Evolutionary conservation across 2,329 filamentous ascomycete genomes (phyloP), one percentile per base, ranked within the genome.

Genomic region (Hawksworthiomyces lignivorus): DNA sequence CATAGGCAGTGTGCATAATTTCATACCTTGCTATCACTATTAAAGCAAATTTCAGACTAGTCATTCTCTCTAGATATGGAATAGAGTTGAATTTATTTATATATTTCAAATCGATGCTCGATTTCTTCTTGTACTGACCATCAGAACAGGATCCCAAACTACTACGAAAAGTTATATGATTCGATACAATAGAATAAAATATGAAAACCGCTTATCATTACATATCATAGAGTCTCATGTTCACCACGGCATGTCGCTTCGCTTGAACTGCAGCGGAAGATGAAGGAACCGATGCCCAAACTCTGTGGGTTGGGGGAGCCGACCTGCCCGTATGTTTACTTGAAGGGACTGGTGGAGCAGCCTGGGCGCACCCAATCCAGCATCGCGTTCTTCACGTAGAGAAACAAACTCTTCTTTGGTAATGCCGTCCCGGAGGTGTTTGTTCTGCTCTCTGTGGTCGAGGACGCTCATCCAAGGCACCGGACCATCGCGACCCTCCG

Each of bases 301-400:
- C 20, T 18, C 11, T 2, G 27, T 43, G 3, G 36, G 44, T 28
- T 30, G 34, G 5, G 71, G 72, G 14, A 74, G 48, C 5, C 54
- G 45, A 2, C 72, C 72, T 1, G 57, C 73, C 2, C 73, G 58
- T 20, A 76, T 69, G 44, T 76, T 76, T 8, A 75, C 50, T 52
- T 76, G 73, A 36, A 76, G 48, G 0, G 70, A 65, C 43, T 68
- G 68, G 49, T 74, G 69, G 5, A 76, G 51, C 43, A 76, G 51
- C 22, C 62, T 60, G 2, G 72, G 72, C 22, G 62, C 67, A 1
- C 57, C 58, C 27, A 76, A 50, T 2, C 40, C 50, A 1, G 50
- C 51, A 48, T 77, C 72, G 1, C 72, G 61, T 36, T 65, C 63
- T 7, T 47, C 53, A 2, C 72, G 59, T 54, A 64, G 50, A 3